Evolutionary conservation across 768 basidiomycete species (phyloP).

Genomic region (Udeniomyces megalosporus): DNA sequence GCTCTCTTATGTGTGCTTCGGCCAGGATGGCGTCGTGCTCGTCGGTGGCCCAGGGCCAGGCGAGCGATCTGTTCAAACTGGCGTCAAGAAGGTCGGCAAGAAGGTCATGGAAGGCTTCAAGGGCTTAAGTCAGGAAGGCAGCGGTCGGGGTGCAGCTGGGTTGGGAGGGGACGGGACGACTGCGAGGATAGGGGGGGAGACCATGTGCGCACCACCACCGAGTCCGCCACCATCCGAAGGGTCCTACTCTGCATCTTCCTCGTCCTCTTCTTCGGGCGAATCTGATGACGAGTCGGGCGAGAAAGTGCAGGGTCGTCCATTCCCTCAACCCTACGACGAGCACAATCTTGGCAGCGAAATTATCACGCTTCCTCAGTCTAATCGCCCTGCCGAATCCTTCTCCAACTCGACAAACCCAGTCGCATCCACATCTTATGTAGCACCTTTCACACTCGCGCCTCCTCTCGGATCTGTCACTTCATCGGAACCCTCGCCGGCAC

Average conservation of each 20-base stretch:
- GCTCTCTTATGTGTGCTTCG: neutral
- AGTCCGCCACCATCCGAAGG: slow-evolving; percentile 9
- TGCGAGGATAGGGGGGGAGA: neutral
- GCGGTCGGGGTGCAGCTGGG: no score
- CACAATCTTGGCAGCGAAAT: neutral
- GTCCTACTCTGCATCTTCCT: no score
- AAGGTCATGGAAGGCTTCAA: neutral
- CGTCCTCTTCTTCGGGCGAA: neutral
- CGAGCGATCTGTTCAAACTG: neutral
- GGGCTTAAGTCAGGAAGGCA: no score
- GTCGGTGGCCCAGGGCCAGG: neutral
- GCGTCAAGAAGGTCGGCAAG: neutral
- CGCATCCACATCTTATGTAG: neutral
- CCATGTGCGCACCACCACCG: neutral
- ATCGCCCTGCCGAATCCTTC: neutral
- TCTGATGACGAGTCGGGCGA: no score
- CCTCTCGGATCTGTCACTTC: neutral
- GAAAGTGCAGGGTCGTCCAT: no score
- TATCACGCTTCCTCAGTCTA: no score
- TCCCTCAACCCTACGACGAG: neutral
- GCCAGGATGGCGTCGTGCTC: neutral
- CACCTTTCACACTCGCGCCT: neutral
- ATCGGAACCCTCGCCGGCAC: neutral
- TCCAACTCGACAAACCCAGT: neutral
- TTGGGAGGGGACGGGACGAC: neutral